A percentile compares a stretch with the other conserved stretches of the same genome.
Evolutionary conservation across 1,284 basidiomycete genomes (phyloP).

Genomic region (Clitocybe nebularis): DNA sequence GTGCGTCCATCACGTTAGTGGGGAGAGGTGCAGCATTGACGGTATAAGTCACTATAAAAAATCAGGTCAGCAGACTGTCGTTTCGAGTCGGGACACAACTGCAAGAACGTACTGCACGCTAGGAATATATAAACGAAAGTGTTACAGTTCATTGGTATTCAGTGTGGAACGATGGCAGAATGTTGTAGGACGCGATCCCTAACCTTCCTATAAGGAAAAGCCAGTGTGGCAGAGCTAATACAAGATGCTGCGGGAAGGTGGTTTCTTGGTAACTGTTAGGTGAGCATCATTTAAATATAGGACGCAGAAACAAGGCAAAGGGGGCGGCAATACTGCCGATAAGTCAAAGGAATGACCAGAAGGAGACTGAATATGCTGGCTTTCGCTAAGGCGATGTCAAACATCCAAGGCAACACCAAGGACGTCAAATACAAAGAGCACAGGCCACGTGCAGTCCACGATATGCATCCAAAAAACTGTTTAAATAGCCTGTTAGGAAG

Average conservation of each 20-base stretch:
- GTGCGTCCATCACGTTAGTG: neutral
- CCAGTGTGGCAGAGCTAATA: neutral
- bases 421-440: too few relatives aligned
- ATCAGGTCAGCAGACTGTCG: neutral
- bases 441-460: too few relatives aligned
- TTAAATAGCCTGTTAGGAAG: too few relatives aligned
- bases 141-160: neutral
- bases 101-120: slow-evolving; percentile 14
- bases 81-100: neutral
- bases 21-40: slow-evolving; percentile 12
- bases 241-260: neutral
- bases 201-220: neutral
- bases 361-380: slow-evolving; percentile 1
- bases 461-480: too few relatives aligned
- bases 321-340: too few relatives aligned
- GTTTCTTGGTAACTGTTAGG: neutral
- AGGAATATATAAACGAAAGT: slow-evolving; percentile 8
- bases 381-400: too few relatives aligned
- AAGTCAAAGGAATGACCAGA: neutral
- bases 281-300: neutral
- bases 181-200: neutral
- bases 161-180: neutral
- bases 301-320: slow-evolving; percentile 1
- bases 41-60: neutral
- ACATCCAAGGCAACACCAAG: too few relatives aligned